Base-by-base conservation (phyloP, 495 filamentous ascomycete genomes). In the Penicillium angulare region DNA sequence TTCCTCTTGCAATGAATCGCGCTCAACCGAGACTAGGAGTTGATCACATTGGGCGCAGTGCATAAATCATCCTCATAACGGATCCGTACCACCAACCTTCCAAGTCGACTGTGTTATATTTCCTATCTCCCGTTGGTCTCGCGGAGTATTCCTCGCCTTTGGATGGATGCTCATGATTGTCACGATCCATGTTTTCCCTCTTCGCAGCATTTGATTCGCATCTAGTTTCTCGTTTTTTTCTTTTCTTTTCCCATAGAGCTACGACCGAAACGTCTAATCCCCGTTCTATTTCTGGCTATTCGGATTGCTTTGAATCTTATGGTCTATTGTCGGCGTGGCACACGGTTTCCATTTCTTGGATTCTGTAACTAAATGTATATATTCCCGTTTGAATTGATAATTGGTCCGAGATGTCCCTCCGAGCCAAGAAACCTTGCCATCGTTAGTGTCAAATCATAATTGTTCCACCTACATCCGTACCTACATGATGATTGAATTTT, bases 1-100 rank as follows among this genome's bases (percentile, higher is more conserved):
- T 29, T 18, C 36, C 22, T 17, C 15, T 18, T 22, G 13, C 8
- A 17, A 49, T 21, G 15, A 45, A 32, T 26, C 22, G 38, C 47
- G 53, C 62, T 65, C 57, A 65, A 56, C 42, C 38, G 43, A 47
- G 49, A 58, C 33, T 61, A 65, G 62, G 60, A 67, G 65, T 66
- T 68, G 64, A 65, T 65, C 48, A 44, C 59, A 41, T 62, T 50
- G 59, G 53, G 42, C 36, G 45, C 52, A 70, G 67, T 53, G 67
- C 67, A 50, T 70, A 57, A 69, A 53, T 16, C 2, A n/a, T n/a
- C n/a, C n/a, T 15, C 29, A 8, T 4, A 6, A 16, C 27, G 48
- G 35, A 36, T 34, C 21, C 21, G 34, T 10, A n/a, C 32, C 31
- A 12, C 26, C 13, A 31, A 9, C 13, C 27, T 41, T 23, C 23